Base-by-base conservation (phyloP, 805 yeast species). In the Yarrowia keelungensis region DNA sequence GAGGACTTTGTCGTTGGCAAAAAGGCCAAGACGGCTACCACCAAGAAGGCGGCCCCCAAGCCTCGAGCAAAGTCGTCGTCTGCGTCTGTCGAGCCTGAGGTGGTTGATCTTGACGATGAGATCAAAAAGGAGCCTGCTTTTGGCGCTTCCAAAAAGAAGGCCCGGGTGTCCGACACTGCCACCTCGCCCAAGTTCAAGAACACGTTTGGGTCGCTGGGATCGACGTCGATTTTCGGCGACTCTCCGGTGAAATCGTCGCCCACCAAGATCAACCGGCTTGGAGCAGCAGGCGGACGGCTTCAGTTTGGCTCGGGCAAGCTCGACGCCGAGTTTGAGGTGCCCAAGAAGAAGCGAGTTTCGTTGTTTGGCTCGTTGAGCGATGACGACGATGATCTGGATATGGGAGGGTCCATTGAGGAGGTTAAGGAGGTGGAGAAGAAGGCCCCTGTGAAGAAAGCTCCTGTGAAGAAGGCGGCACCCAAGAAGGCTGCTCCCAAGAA, bases 401-500 rank as follows among this genome's bases (percentile, higher is more conserved):
- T 59, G 15, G 65, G 65, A 35, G 65, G 65, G 3, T 3, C 15
- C 3, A 45, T 59, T 14, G 64, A 58, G 50, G 64, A 58, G 64
- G 50, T 58, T n/a, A n/a, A 58, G 64, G 50, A 56, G 36, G 32
- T 22, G 67, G 39, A 70, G 16, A 72, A 70, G 36, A 72, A 72
- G 67, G 69, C 62, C 26, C 22, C 62, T 26, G 32, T 42, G 12
- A 58, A 58, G 49, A 71, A 53, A 50, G 70, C 69, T 56, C 69
- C 47, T 26, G 43, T 50, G 12, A 65, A 69, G 65, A 70, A 70
- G 58, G 64, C 71, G 32, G 47, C 64, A 38, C 71, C 75, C 11
- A 74, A 75, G 50, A 77, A 77, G 69, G 73, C 75, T 26, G 71
- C 73, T 15, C 73, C 74, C 50, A 76, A 71, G 75, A 76, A 71